These are phyloP conservation scores for Phyllosticta citribraziliensis DNA, from an alignment of 2,329 filamentous ascomycete genomes.

Conservation along the genomic window DNA sequence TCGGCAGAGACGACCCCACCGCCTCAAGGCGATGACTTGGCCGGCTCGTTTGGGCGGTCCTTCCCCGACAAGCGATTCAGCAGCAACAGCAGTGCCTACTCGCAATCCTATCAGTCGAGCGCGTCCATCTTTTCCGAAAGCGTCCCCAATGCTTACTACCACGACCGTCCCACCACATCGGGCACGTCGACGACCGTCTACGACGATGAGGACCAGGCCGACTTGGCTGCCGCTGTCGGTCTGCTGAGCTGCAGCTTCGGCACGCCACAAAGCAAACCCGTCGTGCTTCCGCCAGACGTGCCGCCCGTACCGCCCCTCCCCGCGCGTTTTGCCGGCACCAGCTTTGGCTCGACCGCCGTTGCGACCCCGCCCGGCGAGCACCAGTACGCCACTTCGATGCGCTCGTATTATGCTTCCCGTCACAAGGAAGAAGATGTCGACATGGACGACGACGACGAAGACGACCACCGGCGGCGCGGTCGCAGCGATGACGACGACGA, in stretches of 20 bases:
- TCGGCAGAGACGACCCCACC: slow-evolving; percentile 90
- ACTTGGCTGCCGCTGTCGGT: slow-evolving; percentile 82
- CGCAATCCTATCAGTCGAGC: slow-evolving; percentile 73
- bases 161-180: slow-evolving; percentile 63
- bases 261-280: slow-evolving; percentile 59
- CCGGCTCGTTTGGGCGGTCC: slow-evolving; percentile 33
- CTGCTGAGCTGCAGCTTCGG: slow-evolving; percentile 85
- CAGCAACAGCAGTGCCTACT: slow-evolving; percentile 43
- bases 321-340: slow-evolving; percentile 62
- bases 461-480: slow-evolving; percentile 38
- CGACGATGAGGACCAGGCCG: slow-evolving; percentile 65
- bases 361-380: slow-evolving; percentile 35
- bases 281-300: slow-evolving; percentile 57
- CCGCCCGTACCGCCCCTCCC: slow-evolving; percentile 85
- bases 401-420: slow-evolving; percentile 13
- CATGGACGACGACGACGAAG: slow-evolving; percentile 54
- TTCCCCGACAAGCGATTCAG: slow-evolving; percentile 36
- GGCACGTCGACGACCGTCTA: slow-evolving; percentile 47
- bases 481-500: slow-evolving; percentile 84
- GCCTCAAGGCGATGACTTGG: slow-evolving; percentile 54
- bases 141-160: slow-evolving; percentile 45
- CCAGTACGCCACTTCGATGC: slow-evolving; percentile 14
- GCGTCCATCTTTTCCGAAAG: slow-evolving; percentile 47
- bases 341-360: slow-evolving; percentile 42
- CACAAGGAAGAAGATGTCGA: slow-evolving; percentile 30